Conservation (phyloP, 1,284 basidiomycete species). For the Mycosarcoma maydis region DNA sequence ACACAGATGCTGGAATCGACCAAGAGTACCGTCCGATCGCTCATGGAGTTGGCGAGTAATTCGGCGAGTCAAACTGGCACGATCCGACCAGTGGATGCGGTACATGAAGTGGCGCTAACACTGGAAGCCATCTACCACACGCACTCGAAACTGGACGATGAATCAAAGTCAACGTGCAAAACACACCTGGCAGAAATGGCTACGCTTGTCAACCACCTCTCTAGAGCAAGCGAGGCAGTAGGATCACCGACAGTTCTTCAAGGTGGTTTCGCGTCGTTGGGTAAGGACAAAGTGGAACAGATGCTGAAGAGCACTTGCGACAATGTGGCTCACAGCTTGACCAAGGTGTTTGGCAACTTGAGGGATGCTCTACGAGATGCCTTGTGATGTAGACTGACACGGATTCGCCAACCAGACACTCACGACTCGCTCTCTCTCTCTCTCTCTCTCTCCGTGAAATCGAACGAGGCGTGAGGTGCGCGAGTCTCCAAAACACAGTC, state of each 20-base stretch:
- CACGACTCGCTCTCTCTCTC: too few species aligned
- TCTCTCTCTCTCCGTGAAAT: too few species aligned
- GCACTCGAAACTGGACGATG: neutral
- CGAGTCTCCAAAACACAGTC: too few species aligned
- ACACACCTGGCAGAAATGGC: conserved; percentile 39
- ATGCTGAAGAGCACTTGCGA: conserved; percentile 14
- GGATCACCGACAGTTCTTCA: conserved; percentile 9
- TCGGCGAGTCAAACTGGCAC: neutral
- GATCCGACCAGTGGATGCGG: conserved; percentile 23
- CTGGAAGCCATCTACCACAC: conserved; percentile 32
- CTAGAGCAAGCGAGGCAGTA: neutral
- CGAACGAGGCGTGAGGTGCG: too few species aligned
- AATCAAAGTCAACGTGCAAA: conserved; percentile 7
- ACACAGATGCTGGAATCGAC: conserved; percentile 12
- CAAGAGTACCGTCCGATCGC: conserved; percentile 10
- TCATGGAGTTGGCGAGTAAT: conserved; percentile 1
- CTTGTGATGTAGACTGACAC: too few species aligned
- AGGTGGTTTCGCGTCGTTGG: conserved; percentile 15
- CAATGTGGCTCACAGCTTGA: conserved; percentile 22
- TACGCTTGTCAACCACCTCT: conserved; percentile 30
- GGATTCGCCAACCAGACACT: too few species aligned
- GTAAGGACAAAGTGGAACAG: conserved; percentile 15
- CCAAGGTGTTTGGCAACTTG: conserved; percentile 22
- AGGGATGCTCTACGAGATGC: conserved; percentile 34
- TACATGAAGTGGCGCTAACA: conserved; percentile 12